These are phyloP conservation scores for Tubosaeta sp. DNA, from an alignment of 768 basidiomycete genomes.

Conservation along the genomic window DNA sequence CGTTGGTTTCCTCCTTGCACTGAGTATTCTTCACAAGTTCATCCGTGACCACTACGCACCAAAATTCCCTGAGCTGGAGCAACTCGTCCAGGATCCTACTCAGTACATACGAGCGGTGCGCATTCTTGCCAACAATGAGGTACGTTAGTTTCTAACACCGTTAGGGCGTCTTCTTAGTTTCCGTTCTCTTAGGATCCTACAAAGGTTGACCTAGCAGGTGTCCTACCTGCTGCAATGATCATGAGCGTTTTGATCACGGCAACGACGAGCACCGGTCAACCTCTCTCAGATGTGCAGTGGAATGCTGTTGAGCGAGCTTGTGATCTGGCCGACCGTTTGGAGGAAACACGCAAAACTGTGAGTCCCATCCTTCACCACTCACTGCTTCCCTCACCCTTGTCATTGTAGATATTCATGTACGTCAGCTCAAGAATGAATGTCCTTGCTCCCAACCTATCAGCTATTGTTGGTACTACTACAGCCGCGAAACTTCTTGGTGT, in stretches of 20 bases:
- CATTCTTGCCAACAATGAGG: constrained; percentile 80
- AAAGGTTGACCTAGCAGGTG: constrained; percentile 73
- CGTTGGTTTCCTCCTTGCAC: constrained; percentile 4
- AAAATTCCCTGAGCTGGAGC: constrained; percentile 95
- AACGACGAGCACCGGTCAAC: constrained; percentile 80
- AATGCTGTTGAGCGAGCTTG: constrained; percentile 78
- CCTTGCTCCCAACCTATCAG: constrained; percentile 96
- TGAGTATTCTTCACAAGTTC: constrained; percentile 51
- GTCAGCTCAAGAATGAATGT: constrained; percentile 99
- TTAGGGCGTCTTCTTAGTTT: neutral
- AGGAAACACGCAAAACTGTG: constrained; percentile 87
- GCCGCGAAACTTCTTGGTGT: constrained; percentile 98
- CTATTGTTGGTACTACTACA: constrained; percentile 97
- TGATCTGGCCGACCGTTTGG: constrained; percentile 82
- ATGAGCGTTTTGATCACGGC: constrained; percentile 97
- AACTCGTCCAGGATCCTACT: constrained; percentile 85
- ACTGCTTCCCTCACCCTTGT: constrained; percentile 1
- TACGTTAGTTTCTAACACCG: constrained; percentile 25
- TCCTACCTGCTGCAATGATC: constrained; percentile 84
- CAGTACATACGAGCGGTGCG: constrained; percentile 93
- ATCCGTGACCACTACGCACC: constrained; percentile 95
- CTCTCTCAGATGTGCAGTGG: constrained; percentile 70
- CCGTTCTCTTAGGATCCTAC: constrained; percentile 63
- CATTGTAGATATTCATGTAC: constrained; percentile 88
- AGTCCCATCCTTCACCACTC: neutral